Base-by-base conservation (phyloP, 2,329 filamentous ascomycete species). In the Phaeosphaeria sp. region DNA sequence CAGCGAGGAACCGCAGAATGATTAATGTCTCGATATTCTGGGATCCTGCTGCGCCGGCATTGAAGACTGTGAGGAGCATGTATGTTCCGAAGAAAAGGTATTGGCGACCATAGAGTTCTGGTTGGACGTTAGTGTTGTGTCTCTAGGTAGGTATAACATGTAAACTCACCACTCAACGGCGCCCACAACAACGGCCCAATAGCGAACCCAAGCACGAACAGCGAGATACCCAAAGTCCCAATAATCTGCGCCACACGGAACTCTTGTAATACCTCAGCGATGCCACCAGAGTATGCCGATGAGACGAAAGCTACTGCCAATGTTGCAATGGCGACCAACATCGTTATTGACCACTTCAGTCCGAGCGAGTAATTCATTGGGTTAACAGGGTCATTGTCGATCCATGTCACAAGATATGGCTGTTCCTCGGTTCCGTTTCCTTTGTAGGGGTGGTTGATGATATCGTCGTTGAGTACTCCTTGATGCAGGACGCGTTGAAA, bases 301-400 rank as follows among this genome's bases (percentile, higher is more conserved):
- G 88, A 90, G 53, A 87, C 86, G 66, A 93, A 89, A 2, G 90
- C 81, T 27, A 92, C 88, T 25, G 79, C 88, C 44, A 93, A 81
- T 1, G 89, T 90, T 15, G 89, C 86, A 25, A 89, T 66, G 13
- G 89, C 88, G 55, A 89, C 85, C 42, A 89, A 73, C 51, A 85
- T 69, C 1, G 88, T 89, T 61, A 89, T 85, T 27, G 74, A 71
- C 89, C 90, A 92, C 78, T 91, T 91, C 75, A 83, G 84, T 25
- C 69, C 54, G 1, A 69, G 57, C 9, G 82, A 77, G 66, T 87
- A 90, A 49, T 80, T 79, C 81, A 89, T 84, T 0, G 90, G 88
- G 73, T 92, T 90, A 62, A 86, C 84, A 9, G 84, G 83, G 72
- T 93, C 90, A 51, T 86, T 75, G 18, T 85, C 83, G 21, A 91